Evolutionary conservation across 1,139 yeast genomes (phyloP).

Genomic region (Nadsonia commutata): DNA sequence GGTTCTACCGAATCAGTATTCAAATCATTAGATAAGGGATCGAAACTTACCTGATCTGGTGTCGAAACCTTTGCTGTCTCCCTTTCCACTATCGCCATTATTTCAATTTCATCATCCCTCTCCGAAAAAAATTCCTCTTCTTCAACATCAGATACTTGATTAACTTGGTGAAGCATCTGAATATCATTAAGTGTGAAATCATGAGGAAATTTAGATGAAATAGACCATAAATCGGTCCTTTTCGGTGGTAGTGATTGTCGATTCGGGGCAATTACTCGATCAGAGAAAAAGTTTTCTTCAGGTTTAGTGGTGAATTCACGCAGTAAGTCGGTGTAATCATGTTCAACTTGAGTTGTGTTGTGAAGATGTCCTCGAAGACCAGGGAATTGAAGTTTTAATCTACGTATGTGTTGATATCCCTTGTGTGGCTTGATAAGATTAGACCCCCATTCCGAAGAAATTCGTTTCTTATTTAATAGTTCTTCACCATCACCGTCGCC

Average conservation of each 20-base stretch:
- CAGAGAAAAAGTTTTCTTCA: background rate
- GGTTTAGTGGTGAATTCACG: background rate
- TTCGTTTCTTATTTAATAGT: too few relatives aligned
- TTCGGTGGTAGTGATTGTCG: too few relatives aligned
- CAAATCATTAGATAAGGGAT: too few relatives aligned
- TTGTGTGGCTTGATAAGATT: background rate
- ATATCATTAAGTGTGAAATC: background rate
- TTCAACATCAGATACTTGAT: too few relatives aligned
- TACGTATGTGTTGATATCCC: background rate
- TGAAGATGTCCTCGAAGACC: background rate
- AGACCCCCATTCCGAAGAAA: background rate
- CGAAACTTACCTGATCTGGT: too few relatives aligned
- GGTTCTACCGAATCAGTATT: too few relatives aligned
- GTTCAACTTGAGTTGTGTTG: background rate
- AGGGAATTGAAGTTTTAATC: background rate
- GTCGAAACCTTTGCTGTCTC: too few relatives aligned
- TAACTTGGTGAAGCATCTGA: background rate
- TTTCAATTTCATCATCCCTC: too few relatives aligned
- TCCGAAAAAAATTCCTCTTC: too few relatives aligned
- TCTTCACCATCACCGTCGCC: too few relatives aligned
- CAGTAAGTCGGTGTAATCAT: background rate
- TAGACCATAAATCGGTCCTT: background rate
- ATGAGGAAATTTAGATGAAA: background rate
- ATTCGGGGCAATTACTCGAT: background rate
- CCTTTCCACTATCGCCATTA: too few relatives aligned